A percentile compares a stretch with the other conserved stretches of the same genome.
Conservation (phyloP, 208 protist species). For the Leishmania major region DNA sequence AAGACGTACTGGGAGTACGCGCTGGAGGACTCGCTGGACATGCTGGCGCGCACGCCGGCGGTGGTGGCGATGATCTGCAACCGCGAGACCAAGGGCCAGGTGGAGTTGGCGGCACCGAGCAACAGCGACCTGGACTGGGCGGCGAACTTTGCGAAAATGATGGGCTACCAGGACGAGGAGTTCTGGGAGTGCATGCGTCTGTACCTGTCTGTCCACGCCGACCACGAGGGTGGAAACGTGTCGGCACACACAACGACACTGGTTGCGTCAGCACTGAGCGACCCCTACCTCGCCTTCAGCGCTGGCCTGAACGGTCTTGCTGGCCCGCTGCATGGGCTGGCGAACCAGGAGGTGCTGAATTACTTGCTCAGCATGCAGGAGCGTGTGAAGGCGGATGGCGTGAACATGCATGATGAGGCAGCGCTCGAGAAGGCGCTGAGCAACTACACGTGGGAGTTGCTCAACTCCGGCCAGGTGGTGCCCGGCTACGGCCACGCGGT, state of each 20-base stretch:
- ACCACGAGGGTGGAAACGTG: constrained; percentile 97
- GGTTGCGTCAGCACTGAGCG: constrained; percentile 96
- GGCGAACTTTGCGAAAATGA: constrained; percentile 94
- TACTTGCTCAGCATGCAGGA: constrained; percentile 75
- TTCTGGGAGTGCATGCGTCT: constrained; percentile 98
- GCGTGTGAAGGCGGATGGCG: constrained; percentile 53
- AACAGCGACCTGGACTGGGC: constrained; percentile 92
- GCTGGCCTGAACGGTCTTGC: constrained; percentile 96
- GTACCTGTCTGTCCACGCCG: constrained; percentile 97
- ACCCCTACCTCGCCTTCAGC: constrained; percentile 97
- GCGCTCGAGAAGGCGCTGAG: constrained; percentile 77
- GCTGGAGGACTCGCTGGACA: constrained; percentile 95
- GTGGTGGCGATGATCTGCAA: constrained; percentile 95
- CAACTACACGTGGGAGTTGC: constrained; percentile 91
- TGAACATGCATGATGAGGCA: constrained; percentile 50
- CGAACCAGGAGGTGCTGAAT: constrained; percentile 97
- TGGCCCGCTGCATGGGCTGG: constrained; percentile 97
- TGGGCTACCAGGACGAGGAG: constrained; percentile 91
- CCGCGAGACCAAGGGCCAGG: constrained; percentile 57
- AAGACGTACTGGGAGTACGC: constrained; percentile 95
- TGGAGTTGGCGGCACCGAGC: constrained; percentile 44
- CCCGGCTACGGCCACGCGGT: constrained; percentile 98
- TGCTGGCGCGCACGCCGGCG: constrained; percentile 89
- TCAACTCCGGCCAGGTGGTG: constrained; percentile 92
- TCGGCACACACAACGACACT: constrained; percentile 97